A percentile compares a stretch with the other conserved stretches of the same genome.
These are phyloP conservation scores for Aspergillus sergii DNA, from an alignment of 2,329 filamentous ascomycete genomes.

Conservation along the genomic window DNA sequence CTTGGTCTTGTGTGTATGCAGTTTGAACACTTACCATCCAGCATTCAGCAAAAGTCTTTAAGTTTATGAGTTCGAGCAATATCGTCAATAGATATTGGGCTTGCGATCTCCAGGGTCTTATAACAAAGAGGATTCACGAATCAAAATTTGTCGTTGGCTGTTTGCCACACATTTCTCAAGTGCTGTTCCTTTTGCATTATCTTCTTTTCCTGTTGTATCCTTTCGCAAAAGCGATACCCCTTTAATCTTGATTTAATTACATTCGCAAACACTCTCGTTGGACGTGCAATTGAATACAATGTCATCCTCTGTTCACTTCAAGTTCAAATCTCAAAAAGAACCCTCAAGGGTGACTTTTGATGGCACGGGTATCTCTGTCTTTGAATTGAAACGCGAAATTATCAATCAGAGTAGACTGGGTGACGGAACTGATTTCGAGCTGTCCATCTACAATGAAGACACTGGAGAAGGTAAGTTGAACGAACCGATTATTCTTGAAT, in stretches of 20 bases:
- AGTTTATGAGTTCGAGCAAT: constrained; percentile 29
- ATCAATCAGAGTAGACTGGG: constrained; percentile 92
- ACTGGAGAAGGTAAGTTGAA: constrained; percentile 75
- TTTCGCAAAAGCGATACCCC: constrained; percentile 29
- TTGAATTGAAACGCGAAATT: constrained; percentile 98
- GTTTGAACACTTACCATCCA: constrained; percentile 30
- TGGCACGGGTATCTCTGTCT: constrained; percentile 95
- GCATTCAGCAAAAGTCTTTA: constrained; percentile 30
- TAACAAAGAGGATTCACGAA: constrained; percentile 19
- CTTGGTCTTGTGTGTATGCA: constrained; percentile 39
- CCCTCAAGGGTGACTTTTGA: constrained; percentile 94
- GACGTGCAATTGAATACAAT: constrained; percentile 59
- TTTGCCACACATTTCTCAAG: constrained; percentile 16
- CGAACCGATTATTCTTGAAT: not conserved
- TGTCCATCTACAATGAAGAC: constrained; percentile 92
- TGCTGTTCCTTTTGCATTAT: constrained; percentile 18
- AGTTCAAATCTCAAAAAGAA: constrained; percentile 99
- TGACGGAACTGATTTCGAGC: constrained; percentile 94
- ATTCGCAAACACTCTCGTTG: constrained; percentile 30
- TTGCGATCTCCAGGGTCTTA: constrained; percentile 25
- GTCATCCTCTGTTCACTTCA: constrained; percentile 98
- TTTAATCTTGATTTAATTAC: constrained; percentile 32
- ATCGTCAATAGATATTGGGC: constrained; percentile 29
- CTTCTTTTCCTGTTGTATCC: constrained; percentile 26
- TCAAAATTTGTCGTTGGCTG: constrained; percentile 20